A percentile compares a stretch with the other conserved stretches of the same genome.
These are phyloP conservation scores for Ilex aquifolium DNA, from an alignment of 257 asterid genomes.

Conservation along the genomic window DNA sequence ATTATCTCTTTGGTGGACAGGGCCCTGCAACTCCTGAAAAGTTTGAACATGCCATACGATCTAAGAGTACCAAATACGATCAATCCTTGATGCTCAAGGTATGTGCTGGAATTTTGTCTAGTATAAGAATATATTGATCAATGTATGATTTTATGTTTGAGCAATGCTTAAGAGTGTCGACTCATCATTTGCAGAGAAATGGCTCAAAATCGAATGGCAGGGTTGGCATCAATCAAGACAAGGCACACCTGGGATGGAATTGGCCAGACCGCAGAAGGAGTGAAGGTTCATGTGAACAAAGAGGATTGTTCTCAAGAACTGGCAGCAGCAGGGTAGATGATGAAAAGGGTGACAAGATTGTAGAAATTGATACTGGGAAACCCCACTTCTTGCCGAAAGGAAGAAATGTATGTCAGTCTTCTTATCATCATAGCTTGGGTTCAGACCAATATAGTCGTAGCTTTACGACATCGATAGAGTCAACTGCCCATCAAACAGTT, in stretches of 20 bases:
- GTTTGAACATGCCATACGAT: constrained; percentile 43
- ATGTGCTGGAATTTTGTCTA: constrained; percentile 6
- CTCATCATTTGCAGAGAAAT: constrained; percentile 39
- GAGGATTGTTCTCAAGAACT: constrained; percentile 14
- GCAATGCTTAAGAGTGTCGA: not conserved
- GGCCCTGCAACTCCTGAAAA: constrained; percentile 90
- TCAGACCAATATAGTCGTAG: constrained; percentile 47
- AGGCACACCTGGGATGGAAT: constrained; percentile 8
- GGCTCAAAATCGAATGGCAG: constrained; percentile 33
- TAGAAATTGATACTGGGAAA: constrained; percentile 47
- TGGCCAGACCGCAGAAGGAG: constrained; percentile 8
- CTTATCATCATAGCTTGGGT: constrained; percentile 39
- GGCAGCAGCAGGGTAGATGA: constrained; percentile 16
- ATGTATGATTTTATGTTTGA: not conserved
- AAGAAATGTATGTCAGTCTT: constrained; percentile 41
- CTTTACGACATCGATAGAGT: constrained; percentile 55
- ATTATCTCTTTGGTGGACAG: constrained; percentile 27
- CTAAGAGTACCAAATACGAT: constrained; percentile 46
- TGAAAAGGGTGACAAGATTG: constrained; percentile 47
- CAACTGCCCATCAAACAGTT: constrained; percentile 40
- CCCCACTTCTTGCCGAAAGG: constrained; percentile 21
- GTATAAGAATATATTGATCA: not conserved
- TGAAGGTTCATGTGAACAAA: constrained; percentile 16
- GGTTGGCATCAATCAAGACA: constrained; percentile 11
- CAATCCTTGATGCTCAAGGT: constrained; percentile 48